A percentile compares a stretch with the other conserved stretches of the same genome.
These are phyloP conservation scores for Phytophthora fragariaefolia DNA, from an alignment of 352 stramenopile genomes.

Conservation along the genomic window DNA sequence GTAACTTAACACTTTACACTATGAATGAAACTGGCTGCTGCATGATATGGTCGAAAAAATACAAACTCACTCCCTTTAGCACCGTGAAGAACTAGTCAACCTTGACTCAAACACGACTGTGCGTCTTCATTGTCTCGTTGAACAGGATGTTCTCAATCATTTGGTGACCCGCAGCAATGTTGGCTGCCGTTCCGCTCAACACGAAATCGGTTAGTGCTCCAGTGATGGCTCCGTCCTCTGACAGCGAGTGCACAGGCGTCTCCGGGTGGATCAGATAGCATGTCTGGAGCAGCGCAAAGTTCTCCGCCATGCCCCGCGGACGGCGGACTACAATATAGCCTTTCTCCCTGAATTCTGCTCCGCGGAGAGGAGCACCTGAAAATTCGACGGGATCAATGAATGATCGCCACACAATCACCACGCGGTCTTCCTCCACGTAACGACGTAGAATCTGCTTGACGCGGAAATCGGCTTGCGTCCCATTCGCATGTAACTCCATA, in stretches of 20 bases:
- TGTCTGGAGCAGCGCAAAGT: conserved; percentile 49
- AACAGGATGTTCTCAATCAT: conserved; percentile 56
- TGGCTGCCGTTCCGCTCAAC: conserved; percentile 35
- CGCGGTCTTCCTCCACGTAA: conserved; percentile 49
- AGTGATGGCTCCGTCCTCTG: conserved; percentile 29
- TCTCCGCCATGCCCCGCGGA: conserved; percentile 26
- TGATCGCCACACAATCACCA: conserved; percentile 63
- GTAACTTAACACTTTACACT: too few relatives aligned
- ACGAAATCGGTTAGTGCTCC: conserved; percentile 46
- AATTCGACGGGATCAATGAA: conserved; percentile 64
- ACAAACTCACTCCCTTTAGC: too few relatives aligned
- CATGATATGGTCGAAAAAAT: too few relatives aligned
- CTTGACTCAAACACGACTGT: conserved; percentile 16
- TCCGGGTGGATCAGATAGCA: conserved; percentile 59
- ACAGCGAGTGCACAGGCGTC: conserved; percentile 35
- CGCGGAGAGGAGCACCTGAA: conserved; percentile 41
- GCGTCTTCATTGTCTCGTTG: conserved; percentile 38
- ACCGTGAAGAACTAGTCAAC: too few relatives aligned
- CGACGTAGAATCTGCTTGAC: conserved; percentile 58
- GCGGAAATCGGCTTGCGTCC: conserved; percentile 50
- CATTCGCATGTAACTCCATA: conserved; percentile 57
- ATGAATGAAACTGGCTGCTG: too few relatives aligned
- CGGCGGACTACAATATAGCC: conserved; percentile 59
- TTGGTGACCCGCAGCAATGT: conserved; percentile 46
- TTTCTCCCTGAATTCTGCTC: conserved; percentile 55